Evolutionary conservation across 2,329 filamentous ascomycete genomes (phyloP), one percentile per base, ranked within the genome.

Genomic region (Ophiobolus disseminans): DNA sequence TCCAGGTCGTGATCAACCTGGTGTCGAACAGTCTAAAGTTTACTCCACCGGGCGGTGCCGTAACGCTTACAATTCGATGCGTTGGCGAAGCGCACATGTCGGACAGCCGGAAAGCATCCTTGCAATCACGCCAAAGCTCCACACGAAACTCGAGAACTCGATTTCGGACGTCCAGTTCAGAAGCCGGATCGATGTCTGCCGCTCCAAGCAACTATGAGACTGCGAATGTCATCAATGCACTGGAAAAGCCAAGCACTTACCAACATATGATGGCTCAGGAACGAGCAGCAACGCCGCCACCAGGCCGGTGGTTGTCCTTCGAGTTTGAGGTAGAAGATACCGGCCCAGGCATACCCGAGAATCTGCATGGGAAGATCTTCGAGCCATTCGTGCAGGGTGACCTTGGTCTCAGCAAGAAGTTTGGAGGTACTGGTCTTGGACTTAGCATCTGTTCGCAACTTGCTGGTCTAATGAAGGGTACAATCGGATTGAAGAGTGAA

Each of bases 301-400:
- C 87, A 2, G 83, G 87, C 10, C 86, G 82, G 66, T 82, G 83
- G n/a, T 83, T 89, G 44, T 68, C 85, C 8, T 96, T 96, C 60
- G 89, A 95, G 65, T 96, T 96, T 52, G 89, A 95, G 67, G 90
- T 96, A 1, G 82, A 91, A 66, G 92, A 97, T 59, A 93, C 87
- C 0, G 92, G 92, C 0, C 91, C 91, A 0, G 92, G 92, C 21
- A 96, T 96, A 46, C 85, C 90, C 0, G 82, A 86, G 5, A 77
- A 87, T 55, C 83, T 95, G 71, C 90, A 91, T 60, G 80, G 89
- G 47, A 87, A 87, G 58, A 90, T 97, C 8, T 97, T 97, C 68
- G 92, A 96, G 70, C 92, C 92, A 0, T 97, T 97, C 66, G 89
- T 96, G 0, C 92, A 97, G 72, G 92, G 89, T n/a, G 91, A 96